phyloP scores from a whole-genome alignment of 345 rosid genomes.

The Melaleuca alternifolia region DNA sequence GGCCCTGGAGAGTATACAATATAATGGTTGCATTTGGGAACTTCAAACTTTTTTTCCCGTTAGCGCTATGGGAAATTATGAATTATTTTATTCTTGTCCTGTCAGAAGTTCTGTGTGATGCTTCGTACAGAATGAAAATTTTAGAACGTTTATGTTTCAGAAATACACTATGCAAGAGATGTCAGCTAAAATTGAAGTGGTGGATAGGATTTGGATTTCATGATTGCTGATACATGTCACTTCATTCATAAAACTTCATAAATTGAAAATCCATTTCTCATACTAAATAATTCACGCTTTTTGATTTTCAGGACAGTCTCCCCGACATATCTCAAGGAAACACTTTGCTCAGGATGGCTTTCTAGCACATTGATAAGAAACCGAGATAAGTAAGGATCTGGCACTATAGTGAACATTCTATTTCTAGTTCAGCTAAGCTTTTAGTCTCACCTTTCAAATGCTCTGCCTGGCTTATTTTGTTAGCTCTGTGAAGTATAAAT shows the following conservation, averaged over 20 bases:
- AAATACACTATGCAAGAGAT: neutral
- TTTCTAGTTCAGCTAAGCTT: neutral
- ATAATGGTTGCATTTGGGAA: neutral
- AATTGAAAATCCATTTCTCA: neutral
- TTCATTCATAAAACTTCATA: neutral
- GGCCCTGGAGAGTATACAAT: neutral
- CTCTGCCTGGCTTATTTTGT: neutral
- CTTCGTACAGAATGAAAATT: neutral
- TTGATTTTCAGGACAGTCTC: slow-evolving; percentile 42
- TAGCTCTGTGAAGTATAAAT: neutral
- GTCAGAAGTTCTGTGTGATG: neutral
- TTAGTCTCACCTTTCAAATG: neutral
- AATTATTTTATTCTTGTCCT: neutral
- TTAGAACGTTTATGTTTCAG: neutral
- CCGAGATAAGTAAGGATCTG: slow-evolving; percentile 33
- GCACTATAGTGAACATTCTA: neutral
- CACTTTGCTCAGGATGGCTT: slow-evolving; percentile 54
- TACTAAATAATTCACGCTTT: neutral
- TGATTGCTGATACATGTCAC: neutral
- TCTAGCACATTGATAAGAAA: slow-evolving; percentile 33
- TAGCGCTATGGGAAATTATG: neutral
- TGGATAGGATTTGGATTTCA: neutral
- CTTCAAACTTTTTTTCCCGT: neutral
- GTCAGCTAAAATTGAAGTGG: neutral
- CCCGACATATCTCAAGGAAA: slow-evolving; percentile 50